Evolutionary conservation across 192 early-diverging fungal species (phyloP).

Genomic region (Podila verticillata): DNA sequence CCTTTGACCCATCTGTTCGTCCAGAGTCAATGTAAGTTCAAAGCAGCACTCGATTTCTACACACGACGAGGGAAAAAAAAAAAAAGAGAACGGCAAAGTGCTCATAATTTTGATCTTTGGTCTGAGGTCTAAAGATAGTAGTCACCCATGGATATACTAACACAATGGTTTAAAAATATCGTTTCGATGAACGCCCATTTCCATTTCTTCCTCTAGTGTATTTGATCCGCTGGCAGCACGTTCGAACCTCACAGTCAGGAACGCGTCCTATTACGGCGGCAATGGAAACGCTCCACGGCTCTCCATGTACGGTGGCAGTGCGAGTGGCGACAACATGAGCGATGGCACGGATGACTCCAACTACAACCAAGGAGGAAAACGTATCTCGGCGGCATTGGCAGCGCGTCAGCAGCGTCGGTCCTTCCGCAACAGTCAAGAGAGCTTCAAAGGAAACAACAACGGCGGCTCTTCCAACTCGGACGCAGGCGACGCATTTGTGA

Average conservation of each 20-base stretch:
- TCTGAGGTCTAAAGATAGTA: neutral
- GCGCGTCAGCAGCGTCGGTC: conserved; percentile 42
- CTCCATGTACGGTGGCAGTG: conserved; percentile 33
- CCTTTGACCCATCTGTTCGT: conserved; percentile 13
- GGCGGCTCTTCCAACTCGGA: neutral
- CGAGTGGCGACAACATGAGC: conserved; percentile 22
- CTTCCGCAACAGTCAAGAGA: conserved; percentile 37
- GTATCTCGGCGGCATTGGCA: conserved; percentile 25
- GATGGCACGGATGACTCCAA: conserved; percentile 30
- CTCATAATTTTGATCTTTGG: neutral
- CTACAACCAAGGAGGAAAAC: conserved; percentile 7
- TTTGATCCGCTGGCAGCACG: conserved; percentile 18
- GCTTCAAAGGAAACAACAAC: neutral
- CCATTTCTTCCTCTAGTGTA: conserved; percentile 6
- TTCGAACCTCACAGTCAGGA: conserved; percentile 36
- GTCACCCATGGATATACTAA: neutral
- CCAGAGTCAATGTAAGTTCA: conserved; percentile 43
- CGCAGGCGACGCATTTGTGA: conserved; percentile 17
- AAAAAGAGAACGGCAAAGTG: neutral
- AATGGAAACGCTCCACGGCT: conserved; percentile 4
- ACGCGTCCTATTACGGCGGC: conserved; percentile 27
- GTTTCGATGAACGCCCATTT: neutral
- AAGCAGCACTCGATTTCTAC: no score
- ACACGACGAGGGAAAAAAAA: neutral
- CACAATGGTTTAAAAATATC: neutral